phyloP scores from a whole-genome alignment of 495 filamentous ascomycete species.

The Pseudevernia furfuracea region DNA sequence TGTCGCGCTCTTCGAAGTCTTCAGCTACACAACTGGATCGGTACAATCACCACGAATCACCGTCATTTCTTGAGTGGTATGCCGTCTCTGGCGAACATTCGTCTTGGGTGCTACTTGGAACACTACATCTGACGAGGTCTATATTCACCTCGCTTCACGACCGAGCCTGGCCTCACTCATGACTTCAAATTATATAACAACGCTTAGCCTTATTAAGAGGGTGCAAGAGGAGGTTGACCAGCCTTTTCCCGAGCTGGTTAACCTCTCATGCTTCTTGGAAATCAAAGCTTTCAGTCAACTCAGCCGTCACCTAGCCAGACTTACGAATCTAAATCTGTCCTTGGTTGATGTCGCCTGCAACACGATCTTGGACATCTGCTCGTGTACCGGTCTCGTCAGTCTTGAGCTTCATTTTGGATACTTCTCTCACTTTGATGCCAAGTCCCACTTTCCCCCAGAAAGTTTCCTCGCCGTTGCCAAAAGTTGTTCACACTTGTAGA shows the following conservation, averaged over 20 bases:
- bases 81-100: not conserved
- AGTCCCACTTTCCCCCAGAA: not conserved
- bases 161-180: not conserved
- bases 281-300: not conserved
- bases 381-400: not conserved
- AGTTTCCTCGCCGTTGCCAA: not conserved
- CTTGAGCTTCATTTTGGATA: not conserved
- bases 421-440: not conserved
- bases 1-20: not conserved
- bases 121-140: not conserved
- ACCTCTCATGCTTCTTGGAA: not conserved
- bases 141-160: not conserved
- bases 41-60: too few relatives aligned
- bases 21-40: rapidly evolving
- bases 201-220: not conserved
- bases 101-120: not conserved
- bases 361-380: not conserved
- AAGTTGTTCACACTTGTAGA: not conserved
- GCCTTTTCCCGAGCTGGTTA: not conserved
- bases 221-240: not conserved
- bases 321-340: not conserved
- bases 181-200: too few relatives aligned
- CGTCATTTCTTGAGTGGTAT: not conserved
- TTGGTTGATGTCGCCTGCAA: not conserved
- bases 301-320: not conserved